Conservation (phyloP, 306 rosid genomes). For the Clitoria ternatea region DNA sequence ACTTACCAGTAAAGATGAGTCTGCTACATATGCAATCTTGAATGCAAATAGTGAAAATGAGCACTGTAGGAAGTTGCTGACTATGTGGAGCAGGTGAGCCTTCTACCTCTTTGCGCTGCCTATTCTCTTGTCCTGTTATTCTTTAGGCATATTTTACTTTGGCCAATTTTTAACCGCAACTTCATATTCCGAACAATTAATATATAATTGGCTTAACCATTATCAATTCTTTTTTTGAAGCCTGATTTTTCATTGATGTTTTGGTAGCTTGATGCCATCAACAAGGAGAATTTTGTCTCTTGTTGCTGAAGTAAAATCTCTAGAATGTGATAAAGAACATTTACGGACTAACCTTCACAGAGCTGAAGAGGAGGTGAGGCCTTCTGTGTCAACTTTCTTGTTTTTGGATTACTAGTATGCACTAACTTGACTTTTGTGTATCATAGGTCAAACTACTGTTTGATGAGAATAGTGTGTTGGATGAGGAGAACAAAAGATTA, state of each 20-base stretch:
- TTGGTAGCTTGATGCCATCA: constrained; percentile 70
- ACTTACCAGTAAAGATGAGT: constrained; percentile 36
- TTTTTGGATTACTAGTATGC: constrained; percentile 10
- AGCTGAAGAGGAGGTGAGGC: constrained; percentile 86
- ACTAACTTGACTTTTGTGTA: constrained; percentile 4
- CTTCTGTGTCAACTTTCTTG: background rate
- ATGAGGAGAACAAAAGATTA: constrained; percentile 61
- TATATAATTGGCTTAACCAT: background rate
- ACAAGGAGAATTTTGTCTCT: constrained; percentile 53
- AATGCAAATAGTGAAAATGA: constrained; percentile 52
- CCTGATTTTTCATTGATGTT: constrained; percentile 13
- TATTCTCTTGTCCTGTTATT: background rate
- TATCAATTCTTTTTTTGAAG: background rate
- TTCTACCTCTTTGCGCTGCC: background rate
- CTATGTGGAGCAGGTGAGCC: constrained; percentile 72
- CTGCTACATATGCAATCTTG: constrained; percentile 49
- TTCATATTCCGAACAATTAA: background rate
- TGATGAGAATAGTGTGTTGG: constrained; percentile 55
- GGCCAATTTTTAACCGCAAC: background rate
- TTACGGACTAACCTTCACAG: constrained; percentile 62
- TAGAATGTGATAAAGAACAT: constrained; percentile 71
- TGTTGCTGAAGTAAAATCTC: constrained; percentile 58
- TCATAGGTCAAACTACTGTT: constrained; percentile 63
- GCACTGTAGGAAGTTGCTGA: constrained; percentile 51
- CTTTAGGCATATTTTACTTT: background rate